A percentile compares a stretch with the other conserved stretches of the same genome.
These are phyloP conservation scores for Friedmanniomyces simplex DNA, from an alignment of 495 filamentous ascomycete species.

Conservation along the genomic window DNA sequence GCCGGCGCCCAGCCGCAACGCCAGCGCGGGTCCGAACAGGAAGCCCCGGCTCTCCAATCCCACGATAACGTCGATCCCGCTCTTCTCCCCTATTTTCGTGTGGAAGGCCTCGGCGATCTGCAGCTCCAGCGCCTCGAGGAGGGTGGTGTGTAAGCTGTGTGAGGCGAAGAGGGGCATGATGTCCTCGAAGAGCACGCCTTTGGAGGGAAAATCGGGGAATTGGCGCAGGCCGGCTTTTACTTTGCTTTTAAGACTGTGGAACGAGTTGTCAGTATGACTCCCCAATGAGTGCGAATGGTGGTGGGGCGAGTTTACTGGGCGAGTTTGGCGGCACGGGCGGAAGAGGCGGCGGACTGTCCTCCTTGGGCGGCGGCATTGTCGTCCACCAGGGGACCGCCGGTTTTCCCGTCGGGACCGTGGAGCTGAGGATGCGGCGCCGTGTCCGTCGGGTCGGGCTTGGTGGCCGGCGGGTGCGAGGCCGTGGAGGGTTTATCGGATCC, in stretches of 20 bases:
- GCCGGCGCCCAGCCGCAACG: conserved; percentile 69
- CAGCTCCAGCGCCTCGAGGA: conserved; percentile 80
- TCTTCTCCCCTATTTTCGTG: conserved; percentile 3
- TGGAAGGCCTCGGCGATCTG: conserved; percentile 41
- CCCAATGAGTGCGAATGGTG: too few species aligned
- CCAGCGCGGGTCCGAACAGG: conserved; percentile 85
- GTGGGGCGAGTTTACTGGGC: background rate
- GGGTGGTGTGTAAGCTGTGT: conserved; percentile 58
- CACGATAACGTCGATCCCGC: conserved; percentile 70
- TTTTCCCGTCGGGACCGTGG: conserved; percentile 6
- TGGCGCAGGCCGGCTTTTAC: conserved; percentile 54
- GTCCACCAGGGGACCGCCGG: conserved; percentile 4
- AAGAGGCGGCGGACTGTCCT: conserved; percentile 33
- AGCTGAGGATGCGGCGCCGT: conserved; percentile 1
- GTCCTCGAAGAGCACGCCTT: conserved; percentile 95
- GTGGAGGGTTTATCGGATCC: conserved; percentile 20
- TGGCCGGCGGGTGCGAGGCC: conserved; percentile 29
- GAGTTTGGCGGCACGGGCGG: conserved; percentile 34
- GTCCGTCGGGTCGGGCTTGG: conserved; percentile 29
- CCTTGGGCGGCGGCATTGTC: conserved; percentile 30
- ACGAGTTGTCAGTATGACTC: conserved; percentile 54
- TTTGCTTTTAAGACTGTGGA: conserved; percentile 69
- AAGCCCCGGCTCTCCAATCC: conserved; percentile 93
- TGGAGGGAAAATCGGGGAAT: conserved; percentile 88
- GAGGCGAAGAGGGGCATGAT: conserved; percentile 93